Conservation (phyloP, 345 rosid genomes). For the Alliaria petiolata region DNA sequence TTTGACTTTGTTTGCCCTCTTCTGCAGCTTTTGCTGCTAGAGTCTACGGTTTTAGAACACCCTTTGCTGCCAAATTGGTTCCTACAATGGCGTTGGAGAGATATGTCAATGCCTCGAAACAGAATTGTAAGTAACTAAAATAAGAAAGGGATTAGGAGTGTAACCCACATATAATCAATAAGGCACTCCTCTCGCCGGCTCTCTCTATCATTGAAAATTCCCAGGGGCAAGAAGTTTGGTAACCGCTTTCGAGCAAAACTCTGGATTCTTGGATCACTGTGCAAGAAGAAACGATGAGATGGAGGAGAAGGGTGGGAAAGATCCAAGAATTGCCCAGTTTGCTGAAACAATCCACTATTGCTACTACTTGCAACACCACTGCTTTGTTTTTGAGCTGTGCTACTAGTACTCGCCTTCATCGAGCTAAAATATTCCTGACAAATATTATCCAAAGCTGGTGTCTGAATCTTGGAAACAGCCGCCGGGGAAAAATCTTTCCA, state of each 20-base stretch:
- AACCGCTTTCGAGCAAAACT: slow-evolving; percentile 51
- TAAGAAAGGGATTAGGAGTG: slow-evolving; percentile 2
- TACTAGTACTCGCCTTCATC: slow-evolving; percentile 34
- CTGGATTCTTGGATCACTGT: slow-evolving; percentile 65
- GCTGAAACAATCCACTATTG: slow-evolving; percentile 13
- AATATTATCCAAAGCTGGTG: slow-evolving; percentile 80
- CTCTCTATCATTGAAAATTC: slow-evolving; percentile 33
- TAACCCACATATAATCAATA: slow-evolving; percentile 62
- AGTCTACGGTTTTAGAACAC: slow-evolving; percentile 40
- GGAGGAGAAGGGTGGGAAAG: slow-evolving; percentile 51
- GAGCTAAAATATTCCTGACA: slow-evolving; percentile 75
- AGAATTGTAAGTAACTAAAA: background rate
- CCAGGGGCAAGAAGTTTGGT: slow-evolving; percentile 67
- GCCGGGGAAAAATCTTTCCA: slow-evolving; percentile 65
- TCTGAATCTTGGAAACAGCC: slow-evolving; percentile 42
- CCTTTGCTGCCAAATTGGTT: slow-evolving; percentile 62
- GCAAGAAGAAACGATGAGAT: slow-evolving; percentile 71
- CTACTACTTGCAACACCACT: slow-evolving; percentile 20
- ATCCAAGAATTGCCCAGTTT: slow-evolving; percentile 37
- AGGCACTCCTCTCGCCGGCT: slow-evolving; percentile 37
- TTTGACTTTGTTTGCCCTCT: slow-evolving; percentile 43
- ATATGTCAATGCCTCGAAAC: slow-evolving; percentile 6
- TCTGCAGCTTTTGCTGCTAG: slow-evolving; percentile 36
- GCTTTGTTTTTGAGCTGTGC: slow-evolving; percentile 29
- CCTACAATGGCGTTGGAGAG: slow-evolving; percentile 41